A percentile compares a stretch with the other conserved stretches of the same genome.
phyloP scores from a whole-genome alignment of 176 grass and related monocot genomes.

The Phyllostachys edulis region DNA sequence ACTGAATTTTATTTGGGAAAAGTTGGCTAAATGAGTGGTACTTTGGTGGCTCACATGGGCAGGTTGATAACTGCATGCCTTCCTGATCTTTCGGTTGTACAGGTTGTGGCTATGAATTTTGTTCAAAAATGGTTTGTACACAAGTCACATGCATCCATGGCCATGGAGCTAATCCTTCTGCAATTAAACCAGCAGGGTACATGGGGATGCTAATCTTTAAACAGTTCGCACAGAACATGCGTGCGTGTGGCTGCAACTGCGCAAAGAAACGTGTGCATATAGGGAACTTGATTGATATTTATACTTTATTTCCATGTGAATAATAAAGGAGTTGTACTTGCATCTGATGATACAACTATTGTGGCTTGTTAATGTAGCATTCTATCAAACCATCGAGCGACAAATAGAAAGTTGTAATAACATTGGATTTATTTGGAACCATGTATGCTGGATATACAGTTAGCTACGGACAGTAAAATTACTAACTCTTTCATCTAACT shows the following conservation, averaged over 20 bases:
- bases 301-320: not conserved
- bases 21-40: not conserved
- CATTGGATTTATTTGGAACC: not conserved
- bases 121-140: slow-evolving; percentile 25
- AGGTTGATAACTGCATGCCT: not conserved
- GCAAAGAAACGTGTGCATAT: slow-evolving; percentile 25
- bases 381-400: not conserved
- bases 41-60: slow-evolving; percentile 36
- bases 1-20: not conserved
- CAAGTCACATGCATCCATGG: not conserved
- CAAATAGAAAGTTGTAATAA: not conserved
- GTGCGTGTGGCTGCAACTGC: not conserved
- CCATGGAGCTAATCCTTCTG: not conserved
- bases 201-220: not conserved
- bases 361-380: not conserved
- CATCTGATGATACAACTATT: not conserved
- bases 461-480: not conserved
- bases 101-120: not conserved
- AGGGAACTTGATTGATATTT: not conserved
- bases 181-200: not conserved
- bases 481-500: not conserved
- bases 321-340: not conserved
- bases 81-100: not conserved
- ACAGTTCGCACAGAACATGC: not conserved
- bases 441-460: not conserved